Evolutionary conservation across 2,329 filamentous ascomycete species (phyloP), one percentile per base, ranked within the genome.

Genomic region (Phoma sp.): DNA sequence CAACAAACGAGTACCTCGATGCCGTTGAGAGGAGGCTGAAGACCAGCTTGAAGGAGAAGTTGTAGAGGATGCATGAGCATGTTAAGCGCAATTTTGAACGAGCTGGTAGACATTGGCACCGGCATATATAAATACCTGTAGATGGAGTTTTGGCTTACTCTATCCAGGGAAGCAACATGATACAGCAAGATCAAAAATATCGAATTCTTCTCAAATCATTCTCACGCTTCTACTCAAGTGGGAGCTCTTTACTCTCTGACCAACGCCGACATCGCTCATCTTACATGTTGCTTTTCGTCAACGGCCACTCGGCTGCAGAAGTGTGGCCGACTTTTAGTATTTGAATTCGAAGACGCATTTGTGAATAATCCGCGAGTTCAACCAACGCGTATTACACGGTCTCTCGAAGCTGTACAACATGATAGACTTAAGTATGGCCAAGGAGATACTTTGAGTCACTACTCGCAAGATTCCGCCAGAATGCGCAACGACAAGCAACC

Each of bases 1-100:
- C 92, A 48, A 98, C 94, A 54, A 85, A 83, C 67, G 70, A 96
- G 81, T 99, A 98, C 82, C 81, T 99, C 73, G 86, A 90, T 73
- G 94, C 94, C 36, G 94, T 98, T 45, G 94, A 98, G 87, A 88
- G 86, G 79, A 84, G 92, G 72, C 84, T 99, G 81, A 93, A 94
- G 86, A 81, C 81, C 62, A 86, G 86, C 67, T 81, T 96, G 70
- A 90, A 89, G 82, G 83, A 88, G 80, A 92, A 92, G 85, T 76
- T 92, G 79, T 92, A 82, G 59, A 45, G 15, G n/a, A 17, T 19
- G 31, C 29, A 25, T 22, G 45, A 51, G 49, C 41, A 43, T 48
- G 25, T 49, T 55, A 40, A 47, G 45, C 45, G 38, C 43, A 15
- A 39, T 51, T 52, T 48, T 41, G 41, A 56, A 50, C 39, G 51